These are phyloP conservation scores for Diaporthe citri DNA, from an alignment of 2,329 filamentous ascomycete species.

Conservation along the genomic window DNA sequence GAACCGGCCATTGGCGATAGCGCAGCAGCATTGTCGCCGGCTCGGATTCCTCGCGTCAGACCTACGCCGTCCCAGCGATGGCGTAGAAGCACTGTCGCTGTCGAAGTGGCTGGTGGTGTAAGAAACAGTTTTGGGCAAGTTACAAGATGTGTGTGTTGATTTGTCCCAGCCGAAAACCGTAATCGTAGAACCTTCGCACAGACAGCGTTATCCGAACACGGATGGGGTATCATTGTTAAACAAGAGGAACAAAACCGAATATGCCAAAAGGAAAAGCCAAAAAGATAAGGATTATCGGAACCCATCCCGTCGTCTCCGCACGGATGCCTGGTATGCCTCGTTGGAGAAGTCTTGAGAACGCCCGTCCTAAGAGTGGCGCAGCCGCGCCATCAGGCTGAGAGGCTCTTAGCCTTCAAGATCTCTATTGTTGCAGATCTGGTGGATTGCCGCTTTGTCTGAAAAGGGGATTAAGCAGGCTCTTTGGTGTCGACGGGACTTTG, in stretches of 20 bases:
- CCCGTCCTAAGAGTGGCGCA: conserved; percentile 2
- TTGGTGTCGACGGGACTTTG: background rate
- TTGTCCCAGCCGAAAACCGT: conserved; percentile 39
- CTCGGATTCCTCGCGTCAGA: conserved; percentile 55
- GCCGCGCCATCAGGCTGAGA: conserved; percentile 53
- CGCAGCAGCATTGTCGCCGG: conserved; percentile 66
- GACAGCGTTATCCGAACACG: conserved; percentile 66
- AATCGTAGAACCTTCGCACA: conserved; percentile 42
- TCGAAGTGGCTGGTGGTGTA: conserved; percentile 51
- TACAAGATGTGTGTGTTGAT: background rate
- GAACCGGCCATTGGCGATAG: conserved; percentile 56
- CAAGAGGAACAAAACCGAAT: conserved; percentile 42
- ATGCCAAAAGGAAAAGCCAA: conserved; percentile 41
- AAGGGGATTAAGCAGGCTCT: background rate
- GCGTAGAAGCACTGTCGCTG: conserved; percentile 68
- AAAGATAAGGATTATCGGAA: conserved; percentile 44
- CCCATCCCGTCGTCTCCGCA: conserved; percentile 20
- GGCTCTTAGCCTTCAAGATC: background rate
- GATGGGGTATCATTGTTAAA: conserved; percentile 66
- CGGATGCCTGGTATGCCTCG: background rate
- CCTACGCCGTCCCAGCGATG: conserved; percentile 67
- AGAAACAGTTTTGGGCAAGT: conserved; percentile 34
- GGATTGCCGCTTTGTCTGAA: too few species aligned
- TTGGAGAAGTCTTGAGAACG: background rate
- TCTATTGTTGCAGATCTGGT: too few species aligned